A percentile compares a stretch with the other conserved stretches of the same genome.
These are phyloP conservation scores for Candida glaebosa DNA, from an alignment of 805 yeast genomes.

Conservation along the genomic window DNA sequence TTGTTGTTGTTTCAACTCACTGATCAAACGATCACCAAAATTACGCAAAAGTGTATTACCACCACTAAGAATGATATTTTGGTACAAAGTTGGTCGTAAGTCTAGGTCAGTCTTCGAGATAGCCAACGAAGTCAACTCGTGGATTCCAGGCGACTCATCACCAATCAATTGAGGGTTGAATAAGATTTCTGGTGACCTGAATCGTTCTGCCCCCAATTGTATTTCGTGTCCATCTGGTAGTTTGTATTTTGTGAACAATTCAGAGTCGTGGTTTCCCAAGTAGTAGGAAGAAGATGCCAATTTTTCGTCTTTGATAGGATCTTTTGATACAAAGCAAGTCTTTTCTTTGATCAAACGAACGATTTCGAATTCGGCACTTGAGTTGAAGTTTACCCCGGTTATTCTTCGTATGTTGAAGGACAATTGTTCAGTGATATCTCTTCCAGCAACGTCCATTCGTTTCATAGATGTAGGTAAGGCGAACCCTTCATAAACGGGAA, in stretches of 20 bases:
- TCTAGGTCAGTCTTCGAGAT: conserved; percentile 75
- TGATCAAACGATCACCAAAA: conserved; percentile 75
- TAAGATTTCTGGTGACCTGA: conserved; percentile 75
- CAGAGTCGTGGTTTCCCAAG: conserved; percentile 17
- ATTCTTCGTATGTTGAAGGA: conserved; percentile 62
- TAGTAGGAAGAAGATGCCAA: conserved; percentile 15
- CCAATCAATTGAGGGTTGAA: conserved; percentile 80
- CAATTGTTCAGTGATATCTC: conserved; percentile 77
- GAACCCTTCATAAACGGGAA: conserved; percentile 90
- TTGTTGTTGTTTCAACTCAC: conserved; percentile 46
- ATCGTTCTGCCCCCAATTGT: conserved; percentile 62
- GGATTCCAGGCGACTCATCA: conserved; percentile 66
- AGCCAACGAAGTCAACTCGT: conserved; percentile 60
- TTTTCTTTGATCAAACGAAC: conserved; percentile 77
- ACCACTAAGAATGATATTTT: conserved; percentile 75
- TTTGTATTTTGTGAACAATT: conserved; percentile 41
- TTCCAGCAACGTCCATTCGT: conserved; percentile 79
- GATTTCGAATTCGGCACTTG: conserved; percentile 80
- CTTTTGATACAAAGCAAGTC: conserved; percentile 60
- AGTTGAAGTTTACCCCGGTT: conserved; percentile 58
- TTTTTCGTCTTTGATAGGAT: conserved; percentile 55
- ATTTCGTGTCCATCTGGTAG: conserved; percentile 84
- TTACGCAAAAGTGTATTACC: conserved; percentile 76
- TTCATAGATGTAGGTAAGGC: conserved; percentile 67
- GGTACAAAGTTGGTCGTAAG: conserved; percentile 63